phyloP scores from a whole-genome alignment of 1,284 basidiomycete species.

The Pholiota adiposa region DNA sequence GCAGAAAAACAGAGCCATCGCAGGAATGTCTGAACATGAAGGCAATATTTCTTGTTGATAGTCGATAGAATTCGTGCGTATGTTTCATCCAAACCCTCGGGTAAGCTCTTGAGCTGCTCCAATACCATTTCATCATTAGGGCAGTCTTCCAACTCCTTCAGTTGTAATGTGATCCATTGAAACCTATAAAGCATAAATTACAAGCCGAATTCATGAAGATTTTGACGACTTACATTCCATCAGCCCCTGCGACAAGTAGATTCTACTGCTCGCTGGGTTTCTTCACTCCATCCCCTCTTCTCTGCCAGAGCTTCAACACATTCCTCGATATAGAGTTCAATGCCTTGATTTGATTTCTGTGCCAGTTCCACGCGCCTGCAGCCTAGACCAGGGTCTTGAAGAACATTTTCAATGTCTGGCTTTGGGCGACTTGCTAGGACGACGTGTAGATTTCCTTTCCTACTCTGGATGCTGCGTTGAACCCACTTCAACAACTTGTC shows the following conservation, averaged over 20 bases:
- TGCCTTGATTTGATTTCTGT: too few species aligned
- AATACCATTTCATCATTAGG: background rate
- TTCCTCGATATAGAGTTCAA: too few species aligned
- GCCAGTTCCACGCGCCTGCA: too few species aligned
- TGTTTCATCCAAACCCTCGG: slow-evolving; percentile 1
- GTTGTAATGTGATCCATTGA: background rate
- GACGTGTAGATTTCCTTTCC: background rate
- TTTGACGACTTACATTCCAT: background rate
- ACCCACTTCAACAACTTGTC: background rate
- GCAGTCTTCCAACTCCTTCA: background rate
- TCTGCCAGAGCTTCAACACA: too few species aligned
- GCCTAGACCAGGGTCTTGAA: too few species aligned
- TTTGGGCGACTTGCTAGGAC: background rate
- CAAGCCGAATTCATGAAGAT: too few species aligned
- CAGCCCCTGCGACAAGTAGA: too few species aligned
- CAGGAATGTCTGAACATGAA: background rate
- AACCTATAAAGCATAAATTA: background rate
- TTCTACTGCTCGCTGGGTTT: too few species aligned
- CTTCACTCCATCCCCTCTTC: too few species aligned
- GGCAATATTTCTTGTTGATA: background rate
- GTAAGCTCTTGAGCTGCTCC: background rate
- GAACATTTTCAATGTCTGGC: too few species aligned
- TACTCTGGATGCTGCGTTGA: background rate
- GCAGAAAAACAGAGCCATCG: background rate
- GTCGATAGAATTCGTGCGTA: background rate